A percentile compares a stretch with the other conserved stretches of the same genome.
Evolutionary conservation across 2,329 filamentous ascomycete species (phyloP).

Genomic region (Calcarisporium arbuscula): DNA sequence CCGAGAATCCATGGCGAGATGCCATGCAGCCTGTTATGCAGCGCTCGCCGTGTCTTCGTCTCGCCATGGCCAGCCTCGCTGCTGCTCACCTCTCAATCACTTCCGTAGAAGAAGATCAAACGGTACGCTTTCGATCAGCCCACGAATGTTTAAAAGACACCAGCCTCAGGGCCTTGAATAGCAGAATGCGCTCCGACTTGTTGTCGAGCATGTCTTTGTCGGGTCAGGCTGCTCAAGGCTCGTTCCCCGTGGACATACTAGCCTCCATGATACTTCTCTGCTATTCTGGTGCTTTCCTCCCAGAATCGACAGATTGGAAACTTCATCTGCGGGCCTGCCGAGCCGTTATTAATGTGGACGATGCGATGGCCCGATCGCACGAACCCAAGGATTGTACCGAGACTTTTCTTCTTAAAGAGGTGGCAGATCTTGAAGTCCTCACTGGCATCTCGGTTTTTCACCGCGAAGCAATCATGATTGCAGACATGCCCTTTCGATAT

Average conservation of each 20-base stretch:
- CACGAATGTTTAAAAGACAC: too few species aligned
- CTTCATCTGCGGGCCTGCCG: slow-evolving; percentile 9
- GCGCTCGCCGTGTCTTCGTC: slow-evolving; percentile 11
- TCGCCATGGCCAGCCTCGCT: slow-evolving; percentile 9
- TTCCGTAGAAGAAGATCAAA: not conserved
- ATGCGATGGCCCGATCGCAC: not conserved
- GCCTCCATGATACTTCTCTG: slow-evolving; percentile 9
- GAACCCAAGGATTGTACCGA: slow-evolving; percentile 3
- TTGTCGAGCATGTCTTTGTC: not conserved
- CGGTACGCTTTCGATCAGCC: slow-evolving; percentile 1
- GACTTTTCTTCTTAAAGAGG: slow-evolving; percentile 8
- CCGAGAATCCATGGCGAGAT: slow-evolving; percentile 13
- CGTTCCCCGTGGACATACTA: slow-evolving; percentile 2
- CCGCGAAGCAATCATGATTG: not conserved
- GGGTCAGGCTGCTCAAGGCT: not conserved
- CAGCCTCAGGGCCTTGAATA: slow-evolving; percentile 3
- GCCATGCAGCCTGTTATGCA: slow-evolving; percentile 9
- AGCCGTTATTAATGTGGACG: slow-evolving; percentile 3
- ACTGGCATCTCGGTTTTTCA: slow-evolving; percentile 6
- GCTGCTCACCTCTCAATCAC: slow-evolving; percentile 9
- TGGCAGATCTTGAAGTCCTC: slow-evolving; percentile 7
- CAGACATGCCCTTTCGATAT: not conserved
- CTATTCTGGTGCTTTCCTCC: slow-evolving; percentile 9
- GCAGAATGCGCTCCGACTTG: slow-evolving; percentile 4
- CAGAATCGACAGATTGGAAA: slow-evolving; percentile 7